phyloP scores from a whole-genome alignment of 768 basidiomycete species.

The Paxillus ammoniavirescens region DNA sequence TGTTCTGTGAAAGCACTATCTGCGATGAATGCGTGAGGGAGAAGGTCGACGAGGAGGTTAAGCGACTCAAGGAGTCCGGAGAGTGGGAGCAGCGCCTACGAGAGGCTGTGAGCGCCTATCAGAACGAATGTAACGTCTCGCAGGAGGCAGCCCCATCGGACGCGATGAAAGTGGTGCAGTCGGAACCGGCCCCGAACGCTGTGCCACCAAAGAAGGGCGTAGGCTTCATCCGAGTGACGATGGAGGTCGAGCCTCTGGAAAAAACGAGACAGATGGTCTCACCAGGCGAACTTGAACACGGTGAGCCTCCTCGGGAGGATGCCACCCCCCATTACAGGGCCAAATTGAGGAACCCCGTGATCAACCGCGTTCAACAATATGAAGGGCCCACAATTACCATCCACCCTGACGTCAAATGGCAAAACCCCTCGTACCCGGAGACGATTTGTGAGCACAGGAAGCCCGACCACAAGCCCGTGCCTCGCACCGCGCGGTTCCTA shows the following conservation, averaged over 20 bases:
- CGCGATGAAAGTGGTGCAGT: neutral
- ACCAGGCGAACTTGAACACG: neutral
- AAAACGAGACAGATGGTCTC: neutral
- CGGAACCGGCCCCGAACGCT: neutral
- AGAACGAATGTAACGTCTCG: neutral
- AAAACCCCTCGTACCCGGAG: constrained; percentile 8
- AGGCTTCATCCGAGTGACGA: constrained; percentile 3
- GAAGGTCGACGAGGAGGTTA: constrained; percentile 23
- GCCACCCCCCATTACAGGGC: neutral
- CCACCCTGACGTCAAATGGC: constrained; percentile 20
- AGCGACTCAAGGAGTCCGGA: constrained; percentile 12
- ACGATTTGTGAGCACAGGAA: constrained; percentile 15
- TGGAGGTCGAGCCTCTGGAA: neutral
- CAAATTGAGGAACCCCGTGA: neutral
- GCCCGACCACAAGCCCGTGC: constrained; percentile 2
- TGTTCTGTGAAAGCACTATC: constrained; percentile 35
- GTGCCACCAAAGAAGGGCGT: neutral
- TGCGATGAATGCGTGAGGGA: constrained; percentile 40
- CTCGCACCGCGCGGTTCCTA: constrained; percentile 34
- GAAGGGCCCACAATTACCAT: constrained; percentile 1
- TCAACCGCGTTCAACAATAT: neutral
- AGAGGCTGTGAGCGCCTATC: neutral
- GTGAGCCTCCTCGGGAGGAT: neutral
- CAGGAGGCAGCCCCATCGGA: too few species aligned
- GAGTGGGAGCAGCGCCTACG: constrained; percentile 10